Base-by-base conservation (phyloP, 2,329 filamentous ascomycete genomes). In the Xylaria hypoxylon region DNA sequence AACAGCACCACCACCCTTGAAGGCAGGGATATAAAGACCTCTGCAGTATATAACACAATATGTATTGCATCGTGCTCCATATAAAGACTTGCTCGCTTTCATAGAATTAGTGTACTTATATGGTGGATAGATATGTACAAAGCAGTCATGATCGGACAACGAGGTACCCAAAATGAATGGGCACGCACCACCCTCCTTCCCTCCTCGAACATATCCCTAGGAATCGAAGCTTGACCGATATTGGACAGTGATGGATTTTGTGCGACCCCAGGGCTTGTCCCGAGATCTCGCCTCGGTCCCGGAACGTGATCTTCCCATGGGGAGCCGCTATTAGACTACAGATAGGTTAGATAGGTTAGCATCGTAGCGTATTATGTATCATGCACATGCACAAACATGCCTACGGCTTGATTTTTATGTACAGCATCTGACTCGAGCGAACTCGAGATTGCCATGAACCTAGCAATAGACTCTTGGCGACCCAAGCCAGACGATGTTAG, bases 271-370 rank as follows among this genome's bases (percentile, higher is more conserved):
- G 26, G 40, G 42, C 24, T 45, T 55, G 35, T 17, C 59, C 64
- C 55, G 42, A 63, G 52, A 56, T 67, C 59, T 67, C 48, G 59
- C 48, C 42, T 66, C 59, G 60, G 64, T 56, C 55, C 59, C 55
- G 42, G 55, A 22, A 31, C 31, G 55, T 33, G 26, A 42, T 48
- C 28, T 48, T 42, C 53, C 22, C 15, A 28, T 47, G 31, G 38
- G 50, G 33, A 40, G 31, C 15, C 47, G 60, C 55, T 51, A 44
- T 31, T 47, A 45, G 55, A 57, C 38, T 45, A 38, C 56, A 38
- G 52, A 50, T 50, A 62, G 22, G 40, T 58, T 52, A 38, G 52
- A 50, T 50, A 62, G 22, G 40, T 58, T 52, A 48, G 57, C 45
- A 59, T 31, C 55, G 57, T 65, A 51, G 57, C 56, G 51, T 62